phyloP scores from a whole-genome alignment of 2,329 filamentous ascomycete genomes.

The Periconia sp. region DNA sequence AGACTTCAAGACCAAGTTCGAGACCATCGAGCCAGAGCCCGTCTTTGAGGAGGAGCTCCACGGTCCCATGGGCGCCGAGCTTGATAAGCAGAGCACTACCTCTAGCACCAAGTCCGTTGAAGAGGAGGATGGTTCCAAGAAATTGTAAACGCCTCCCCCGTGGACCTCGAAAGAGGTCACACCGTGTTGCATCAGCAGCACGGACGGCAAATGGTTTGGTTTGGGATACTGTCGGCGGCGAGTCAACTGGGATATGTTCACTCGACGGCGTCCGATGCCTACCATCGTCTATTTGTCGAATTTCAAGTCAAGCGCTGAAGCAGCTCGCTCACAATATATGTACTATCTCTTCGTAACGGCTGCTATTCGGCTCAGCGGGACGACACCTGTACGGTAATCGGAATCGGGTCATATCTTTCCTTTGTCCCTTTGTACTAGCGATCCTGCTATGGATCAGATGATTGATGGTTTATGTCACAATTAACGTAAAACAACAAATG shows the following conservation, averaged over 20 bases:
- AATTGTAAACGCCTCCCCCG: conserved; percentile 35
- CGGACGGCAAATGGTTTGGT: conserved; percentile 9
- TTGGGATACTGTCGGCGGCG: conserved; percentile 16
- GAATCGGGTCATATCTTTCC: conserved; percentile 7
- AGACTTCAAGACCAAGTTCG: conserved; percentile 96
- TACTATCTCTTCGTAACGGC: conserved; percentile 23
- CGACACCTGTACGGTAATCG: conserved; percentile 13
- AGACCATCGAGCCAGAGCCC: conserved; percentile 83
- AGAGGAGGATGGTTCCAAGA: conserved; percentile 55
- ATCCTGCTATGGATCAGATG: conserved; percentile 4
- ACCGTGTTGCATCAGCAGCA: conserved; percentile 4
- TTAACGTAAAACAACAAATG: background rate
- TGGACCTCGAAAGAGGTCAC: conserved; percentile 14
- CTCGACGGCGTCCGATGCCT: conserved; percentile 20
- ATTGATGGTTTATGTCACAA: conserved; percentile 2
- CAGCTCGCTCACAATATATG: conserved; percentile 18
- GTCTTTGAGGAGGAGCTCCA: conserved; percentile 88
- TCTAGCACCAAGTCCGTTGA: conserved; percentile 63
- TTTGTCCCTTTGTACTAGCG: background rate
- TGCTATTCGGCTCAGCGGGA: conserved; percentile 11
- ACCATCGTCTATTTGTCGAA: conserved; percentile 11
- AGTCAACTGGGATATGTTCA: conserved; percentile 24
- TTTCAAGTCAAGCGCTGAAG: conserved; percentile 11
- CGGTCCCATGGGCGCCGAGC: conserved; percentile 61
- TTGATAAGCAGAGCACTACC: conserved; percentile 56